Conservation (phyloP, 1,284 basidiomycete genomes). For the Heterobasidion parviporum region DNA sequence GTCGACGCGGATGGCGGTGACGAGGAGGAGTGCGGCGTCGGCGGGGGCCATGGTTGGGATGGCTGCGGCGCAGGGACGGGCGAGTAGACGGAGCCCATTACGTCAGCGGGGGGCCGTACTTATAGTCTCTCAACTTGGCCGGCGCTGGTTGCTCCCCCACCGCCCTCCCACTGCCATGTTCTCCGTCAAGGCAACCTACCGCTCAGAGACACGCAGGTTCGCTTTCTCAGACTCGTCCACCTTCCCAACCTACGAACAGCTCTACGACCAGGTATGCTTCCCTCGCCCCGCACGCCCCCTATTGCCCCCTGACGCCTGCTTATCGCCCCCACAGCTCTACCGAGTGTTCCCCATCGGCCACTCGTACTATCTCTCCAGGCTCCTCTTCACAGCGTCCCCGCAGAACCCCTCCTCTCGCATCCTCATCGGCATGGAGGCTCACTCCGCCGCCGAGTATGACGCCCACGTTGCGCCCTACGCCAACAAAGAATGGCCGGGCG, state of each 20-base stretch:
- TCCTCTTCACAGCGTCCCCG: slow-evolving; percentile 58
- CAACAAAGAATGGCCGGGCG: slow-evolving; percentile 42
- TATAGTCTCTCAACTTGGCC: background rate
- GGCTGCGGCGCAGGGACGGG: slow-evolving; percentile 4
- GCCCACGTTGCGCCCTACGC: slow-evolving; percentile 39
- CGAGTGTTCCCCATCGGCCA: slow-evolving; percentile 58
- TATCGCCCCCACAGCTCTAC: slow-evolving; percentile 37
- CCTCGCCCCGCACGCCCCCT: slow-evolving; percentile 1
- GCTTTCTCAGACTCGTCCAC: slow-evolving; percentile 26
- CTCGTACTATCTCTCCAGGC: slow-evolving; percentile 51
- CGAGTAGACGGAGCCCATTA: background rate
- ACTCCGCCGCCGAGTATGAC: slow-evolving; percentile 48
- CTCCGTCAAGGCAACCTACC: slow-evolving; percentile 46
- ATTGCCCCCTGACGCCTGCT: slow-evolving; percentile 11
- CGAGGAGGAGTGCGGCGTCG: slow-evolving; percentile 26
- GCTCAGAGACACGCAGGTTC: slow-evolving; percentile 41
- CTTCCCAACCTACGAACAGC: slow-evolving; percentile 35
- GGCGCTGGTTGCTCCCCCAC: slow-evolving; percentile 12
- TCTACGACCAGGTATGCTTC: slow-evolving; percentile 33
- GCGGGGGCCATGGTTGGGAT: background rate
- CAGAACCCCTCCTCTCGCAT: slow-evolving; percentile 33
- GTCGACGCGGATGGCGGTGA: slow-evolving; percentile 55
- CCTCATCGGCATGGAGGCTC: slow-evolving; percentile 53
- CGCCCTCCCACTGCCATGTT: slow-evolving; percentile 29
- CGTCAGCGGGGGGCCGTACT: background rate